phyloP scores from a whole-genome alignment of 106 monocot genomes.

The Dioscorea zingiberensis region DNA sequence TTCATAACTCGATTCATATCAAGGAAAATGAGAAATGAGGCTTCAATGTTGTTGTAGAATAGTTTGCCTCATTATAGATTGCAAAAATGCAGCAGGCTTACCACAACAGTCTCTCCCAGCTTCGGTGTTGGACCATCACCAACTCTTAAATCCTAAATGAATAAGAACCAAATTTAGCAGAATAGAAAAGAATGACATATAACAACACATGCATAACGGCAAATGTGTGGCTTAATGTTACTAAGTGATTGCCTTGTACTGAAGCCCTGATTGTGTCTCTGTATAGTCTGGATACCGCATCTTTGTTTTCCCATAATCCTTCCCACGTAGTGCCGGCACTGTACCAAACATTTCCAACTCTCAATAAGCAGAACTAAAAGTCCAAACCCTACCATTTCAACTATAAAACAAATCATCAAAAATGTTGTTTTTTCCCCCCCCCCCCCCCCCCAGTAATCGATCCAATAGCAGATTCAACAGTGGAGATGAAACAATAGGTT shows the following conservation, averaged over 20 bases:
- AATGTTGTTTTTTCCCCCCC: background rate
- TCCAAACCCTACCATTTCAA: background rate
- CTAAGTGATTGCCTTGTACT: conserved; percentile 73
- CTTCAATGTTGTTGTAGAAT: no score
- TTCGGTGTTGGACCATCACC: conserved; percentile 77
- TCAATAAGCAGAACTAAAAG: background rate
- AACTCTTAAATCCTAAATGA: conserved; percentile 68
- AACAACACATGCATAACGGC: background rate
- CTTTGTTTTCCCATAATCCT: conserved; percentile 98
- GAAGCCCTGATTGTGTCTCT: conserved; percentile 90
- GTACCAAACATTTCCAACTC: background rate
- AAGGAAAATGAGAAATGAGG: no score
- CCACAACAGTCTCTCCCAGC: conserved; percentile 83
- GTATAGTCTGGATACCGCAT: conserved; percentile 90
- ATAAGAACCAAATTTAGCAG: background rate
- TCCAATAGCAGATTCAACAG: background rate
- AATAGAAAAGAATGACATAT: background rate
- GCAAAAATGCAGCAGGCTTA: conserved; percentile 23
- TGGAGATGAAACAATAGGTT: background rate
- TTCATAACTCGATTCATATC: no score
- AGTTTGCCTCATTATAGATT: no score
- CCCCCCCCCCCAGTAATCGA: background rate
- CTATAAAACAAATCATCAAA: background rate
- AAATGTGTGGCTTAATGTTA: background rate
- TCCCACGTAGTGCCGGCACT: conserved; percentile 98